Base-by-base conservation (phyloP, 1,139 yeast genomes). In the Hyphopichia burtonii region DNA sequence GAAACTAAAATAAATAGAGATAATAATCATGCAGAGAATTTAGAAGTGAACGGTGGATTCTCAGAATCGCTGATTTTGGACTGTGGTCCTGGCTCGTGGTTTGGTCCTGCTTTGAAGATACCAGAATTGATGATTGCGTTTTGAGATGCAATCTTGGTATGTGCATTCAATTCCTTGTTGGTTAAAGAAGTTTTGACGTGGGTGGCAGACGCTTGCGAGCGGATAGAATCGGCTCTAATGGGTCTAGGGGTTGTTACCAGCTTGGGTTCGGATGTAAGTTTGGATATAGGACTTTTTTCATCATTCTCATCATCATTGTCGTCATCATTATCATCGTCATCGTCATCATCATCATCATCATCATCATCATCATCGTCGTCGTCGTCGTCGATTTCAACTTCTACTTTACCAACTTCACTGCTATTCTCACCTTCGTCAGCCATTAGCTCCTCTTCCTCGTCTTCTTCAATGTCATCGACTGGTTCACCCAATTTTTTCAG, bases 401-500 rank as follows among this genome's bases (percentile, higher is more conserved):
- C 64, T 3, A 12, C 34, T 4, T 17, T 14, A 4, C 55, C 63
- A 15, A 55, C 61, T 2, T 47, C 54, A n/a, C n/a, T 25, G 15
- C 18, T 20, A 14, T 34, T 39, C 7, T 37, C 34, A 3, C 36
- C 37, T 11, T 41, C 49, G 4, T 47, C 49, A 10, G 45, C 49
- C 28, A 25, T 25, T 25, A 25, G 12, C 15, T 45, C 49, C 19
- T 47, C 50, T 14, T 51, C 51, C 7, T 49, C 64, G 3, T 31
- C 34, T 4, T 31, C 34, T 4, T 55, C 63, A 16, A 55, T 60
- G 2, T 47, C 54, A 12, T 46, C 51, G 15, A 43, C 47, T 1
- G 65, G 65, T 25, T 51, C 52, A 7, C 67, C 67, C 10, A 62
- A 48, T 40, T 57, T 59, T 40, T 61, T 51, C 45, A 52, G 47